Percentiles rank a stretch among this genome's conserved stretches.
phyloP scores from a whole-genome alignment of 2,329 filamentous ascomycete species.

The Pyricularia sp. region DNA sequence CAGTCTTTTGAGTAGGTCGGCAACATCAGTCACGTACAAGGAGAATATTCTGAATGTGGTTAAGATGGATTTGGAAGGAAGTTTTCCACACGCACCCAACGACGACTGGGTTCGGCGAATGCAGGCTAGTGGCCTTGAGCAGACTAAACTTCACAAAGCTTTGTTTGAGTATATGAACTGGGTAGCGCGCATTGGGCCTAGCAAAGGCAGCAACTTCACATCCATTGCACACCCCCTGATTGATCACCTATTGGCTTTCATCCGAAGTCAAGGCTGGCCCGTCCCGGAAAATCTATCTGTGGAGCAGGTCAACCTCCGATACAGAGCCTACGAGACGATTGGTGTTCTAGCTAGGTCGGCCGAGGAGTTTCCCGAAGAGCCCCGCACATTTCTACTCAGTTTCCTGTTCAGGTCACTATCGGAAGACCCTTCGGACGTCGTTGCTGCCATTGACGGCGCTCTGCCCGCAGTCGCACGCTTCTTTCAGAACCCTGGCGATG shows the following conservation, averaged over 20 bases:
- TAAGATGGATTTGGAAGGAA: constrained; percentile 47
- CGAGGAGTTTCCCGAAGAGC: constrained; percentile 27
- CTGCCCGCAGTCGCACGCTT: constrained; percentile 60
- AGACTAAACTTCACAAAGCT: constrained; percentile 68
- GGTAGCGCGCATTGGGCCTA: constrained; percentile 65
- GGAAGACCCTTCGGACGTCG: constrained; percentile 69
- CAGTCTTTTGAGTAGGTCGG: constrained; percentile 66
- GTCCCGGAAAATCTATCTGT: constrained; percentile 32
- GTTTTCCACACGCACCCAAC: constrained; percentile 3
- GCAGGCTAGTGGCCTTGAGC: constrained; percentile 50
- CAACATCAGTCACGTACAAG: constrained; percentile 60
- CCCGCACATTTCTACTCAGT: constrained; percentile 37
- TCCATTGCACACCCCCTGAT: constrained; percentile 41
- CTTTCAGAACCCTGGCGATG: constrained; percentile 21
- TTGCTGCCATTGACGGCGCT: constrained; percentile 82
- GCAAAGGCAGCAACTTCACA: constrained; percentile 14
- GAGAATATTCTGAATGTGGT: constrained; percentile 61
- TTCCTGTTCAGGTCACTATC: constrained; percentile 82
- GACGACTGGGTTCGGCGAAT: constrained; percentile 9
- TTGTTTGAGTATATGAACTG: constrained; percentile 83
- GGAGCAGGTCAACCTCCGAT: constrained; percentile 59
- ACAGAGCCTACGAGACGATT: constrained; percentile 83
- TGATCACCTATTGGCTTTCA: constrained; percentile 59
- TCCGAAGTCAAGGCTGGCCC: constrained; percentile 79
- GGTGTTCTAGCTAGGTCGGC: constrained; percentile 67